phyloP scores from a whole-genome alignment of 192 early-diverging fungal species.

The Coemansia reversa region DNA sequence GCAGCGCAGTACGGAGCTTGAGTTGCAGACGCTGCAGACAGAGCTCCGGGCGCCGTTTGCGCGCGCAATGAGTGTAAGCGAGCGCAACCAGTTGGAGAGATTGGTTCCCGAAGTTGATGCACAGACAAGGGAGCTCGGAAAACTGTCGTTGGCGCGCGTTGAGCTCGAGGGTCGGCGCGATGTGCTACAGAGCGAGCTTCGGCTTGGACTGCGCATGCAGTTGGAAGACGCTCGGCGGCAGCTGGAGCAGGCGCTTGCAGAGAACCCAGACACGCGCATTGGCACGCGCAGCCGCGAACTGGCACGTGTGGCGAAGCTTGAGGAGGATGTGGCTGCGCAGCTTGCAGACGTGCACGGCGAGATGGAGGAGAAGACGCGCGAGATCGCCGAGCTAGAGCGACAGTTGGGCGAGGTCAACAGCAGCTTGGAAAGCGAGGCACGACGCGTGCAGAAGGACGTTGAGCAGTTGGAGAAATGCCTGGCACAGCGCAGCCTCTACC shows the following conservation, averaged over 20 bases:
- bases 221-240: conserved; percentile 67
- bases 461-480: conserved; percentile 71
- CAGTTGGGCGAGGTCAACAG: conserved; percentile 40
- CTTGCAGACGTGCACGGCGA: conserved; percentile 36
- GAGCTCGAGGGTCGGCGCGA: conserved; percentile 73
- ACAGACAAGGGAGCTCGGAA: conserved; percentile 58
- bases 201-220: conserved; percentile 65
- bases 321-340: conserved; percentile 30
- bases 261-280: conserved; percentile 51
- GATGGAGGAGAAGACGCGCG: conserved; percentile 44
- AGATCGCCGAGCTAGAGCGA: conserved; percentile 52
- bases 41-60: conserved; percentile 65
- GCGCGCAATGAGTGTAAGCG: conserved; percentile 56
- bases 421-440: conserved; percentile 33
- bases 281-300: conserved; percentile 46
- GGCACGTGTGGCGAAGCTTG: conserved; percentile 21
- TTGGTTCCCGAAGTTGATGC: conserved; percentile 57
- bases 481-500: conserved; percentile 65
- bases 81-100: conserved; percentile 54
- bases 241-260: conserved; percentile 55
- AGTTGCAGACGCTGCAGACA: conserved; percentile 57
- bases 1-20: conserved; percentile 33
- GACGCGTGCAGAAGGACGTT: conserved; percentile 33
- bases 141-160: conserved; percentile 53
- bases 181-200: conserved; percentile 70